phyloP scores from a whole-genome alignment of 2,329 filamentous ascomycete species.

The Cladophialophora yegresii region DNA sequence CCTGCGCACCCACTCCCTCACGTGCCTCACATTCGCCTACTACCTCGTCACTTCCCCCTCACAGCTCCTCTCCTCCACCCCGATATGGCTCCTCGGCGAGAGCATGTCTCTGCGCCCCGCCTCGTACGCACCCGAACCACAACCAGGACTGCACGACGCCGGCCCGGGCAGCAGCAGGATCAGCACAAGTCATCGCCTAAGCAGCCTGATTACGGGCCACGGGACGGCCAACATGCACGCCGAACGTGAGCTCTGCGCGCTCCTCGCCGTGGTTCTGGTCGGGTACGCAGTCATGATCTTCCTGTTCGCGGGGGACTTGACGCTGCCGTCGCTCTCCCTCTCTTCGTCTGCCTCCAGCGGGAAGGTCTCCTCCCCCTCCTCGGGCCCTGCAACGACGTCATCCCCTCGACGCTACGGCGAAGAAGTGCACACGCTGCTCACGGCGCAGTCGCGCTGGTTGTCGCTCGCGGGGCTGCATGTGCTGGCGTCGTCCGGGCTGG shows the following conservation, averaged over 20 bases:
- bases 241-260: conserved; percentile 30
- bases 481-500: conserved; percentile 22
- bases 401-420: conserved; percentile 29
- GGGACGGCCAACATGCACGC: background rate
- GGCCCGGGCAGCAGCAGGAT: background rate
- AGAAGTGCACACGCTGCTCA: conserved; percentile 28
- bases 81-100: conserved; percentile 34
- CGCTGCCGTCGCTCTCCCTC: conserved; percentile 2
- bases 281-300: conserved; percentile 27
- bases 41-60: conserved; percentile 32
- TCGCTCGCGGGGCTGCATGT: conserved; percentile 31
- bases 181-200: conserved; percentile 1
- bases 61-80: conserved; percentile 29
- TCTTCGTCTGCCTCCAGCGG: conserved; percentile 5
- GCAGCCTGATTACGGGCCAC: background rate
- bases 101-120: conserved; percentile 33
- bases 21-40: conserved; percentile 28
- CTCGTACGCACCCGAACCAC: conserved; percentile 23
- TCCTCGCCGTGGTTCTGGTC: conserved; percentile 29
- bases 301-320: conserved; percentile 33
- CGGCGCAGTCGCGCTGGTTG: conserved; percentile 33
- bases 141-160: conserved; percentile 5
- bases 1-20: conserved; percentile 28
- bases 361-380: background rate
- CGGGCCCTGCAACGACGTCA: background rate